Percentiles rank a stretch among this genome's conserved stretches.
Evolutionary conservation across 768 basidiomycete species (phyloP).

Genomic region (Suillus occidentalis): DNA sequence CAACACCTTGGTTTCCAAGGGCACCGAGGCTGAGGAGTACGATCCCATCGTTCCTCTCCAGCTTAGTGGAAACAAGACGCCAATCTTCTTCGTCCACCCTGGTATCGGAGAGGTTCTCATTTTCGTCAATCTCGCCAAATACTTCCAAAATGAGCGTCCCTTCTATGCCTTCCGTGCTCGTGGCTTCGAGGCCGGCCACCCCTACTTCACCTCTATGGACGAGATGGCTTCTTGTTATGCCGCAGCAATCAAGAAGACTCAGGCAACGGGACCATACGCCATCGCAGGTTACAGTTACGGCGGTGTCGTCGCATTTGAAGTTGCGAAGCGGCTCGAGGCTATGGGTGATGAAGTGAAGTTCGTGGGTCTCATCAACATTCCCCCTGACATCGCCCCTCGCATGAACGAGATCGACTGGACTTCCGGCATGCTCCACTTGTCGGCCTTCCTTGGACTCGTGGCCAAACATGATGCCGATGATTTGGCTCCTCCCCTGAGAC

Average conservation of each 20-base stretch:
- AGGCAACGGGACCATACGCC: conserved; percentile 35
- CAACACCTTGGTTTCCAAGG: conserved; percentile 26
- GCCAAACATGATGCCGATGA: conserved; percentile 24
- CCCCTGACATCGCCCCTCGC: conserved; percentile 38
- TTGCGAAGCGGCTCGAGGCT: conserved; percentile 31
- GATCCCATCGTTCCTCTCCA: conserved; percentile 43
- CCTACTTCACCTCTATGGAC: conserved; percentile 28
- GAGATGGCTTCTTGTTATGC: conserved; percentile 37
- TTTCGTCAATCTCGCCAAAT: conserved; percentile 43
- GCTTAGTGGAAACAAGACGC: conserved; percentile 38
- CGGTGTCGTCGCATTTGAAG: conserved; percentile 38
- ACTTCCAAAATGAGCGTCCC: conserved; percentile 38
- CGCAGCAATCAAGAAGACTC: conserved; percentile 26
- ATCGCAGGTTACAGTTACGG: conserved; percentile 41
- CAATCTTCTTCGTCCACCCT: conserved; percentile 44
- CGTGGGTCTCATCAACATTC: conserved; percentile 37
- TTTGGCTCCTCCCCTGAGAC: conserved; percentile 20
- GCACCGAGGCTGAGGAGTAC: conserved; percentile 26
- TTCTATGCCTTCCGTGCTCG: conserved; percentile 41
- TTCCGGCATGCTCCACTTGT: conserved; percentile 40
- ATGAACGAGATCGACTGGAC: conserved; percentile 44
- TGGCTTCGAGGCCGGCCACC: conserved; percentile 36
- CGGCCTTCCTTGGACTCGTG: conserved; percentile 40
- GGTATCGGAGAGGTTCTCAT: conserved; percentile 42
- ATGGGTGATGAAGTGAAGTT: conserved; percentile 32